Evolutionary conservation across 2,329 filamentous ascomycete species (phyloP).

Genomic region (Fusarium armeniacum): DNA sequence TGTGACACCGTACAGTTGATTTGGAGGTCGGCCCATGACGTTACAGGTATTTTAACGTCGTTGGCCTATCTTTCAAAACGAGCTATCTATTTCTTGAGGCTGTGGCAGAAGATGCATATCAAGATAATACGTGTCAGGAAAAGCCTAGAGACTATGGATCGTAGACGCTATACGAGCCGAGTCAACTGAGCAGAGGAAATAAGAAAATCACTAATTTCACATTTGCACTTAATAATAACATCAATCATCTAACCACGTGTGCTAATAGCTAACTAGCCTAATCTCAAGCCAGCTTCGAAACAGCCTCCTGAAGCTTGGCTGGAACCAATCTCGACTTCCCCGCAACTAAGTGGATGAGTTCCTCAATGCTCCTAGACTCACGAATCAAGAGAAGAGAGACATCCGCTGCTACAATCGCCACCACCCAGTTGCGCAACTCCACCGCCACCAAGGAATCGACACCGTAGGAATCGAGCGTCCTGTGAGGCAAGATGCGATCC

Average conservation of each 20-base stretch:
- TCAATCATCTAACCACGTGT: background rate
- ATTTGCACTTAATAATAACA: background rate
- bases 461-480: constrained; percentile 12
- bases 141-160: background rate
- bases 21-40: background rate
- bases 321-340: constrained; percentile 10
- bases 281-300: constrained; percentile 5
- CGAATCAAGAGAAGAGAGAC: constrained; percentile 12
- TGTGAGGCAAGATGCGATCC: constrained; percentile 7
- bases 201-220: background rate
- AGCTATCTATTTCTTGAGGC: background rate
- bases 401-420: constrained; percentile 3
- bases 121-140: background rate
- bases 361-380: constrained; percentile 9
- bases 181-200: background rate
- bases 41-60: background rate
- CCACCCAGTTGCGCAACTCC: constrained; percentile 10
- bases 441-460: constrained; percentile 9
- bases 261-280: too few species aligned
- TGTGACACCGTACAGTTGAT: background rate
- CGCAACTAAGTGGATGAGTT: constrained; percentile 9
- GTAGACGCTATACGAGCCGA: background rate
- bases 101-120: background rate
- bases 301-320: constrained; percentile 11
- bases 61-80: background rate